Evolutionary conservation across 495 filamentous ascomycete genomes (phyloP), one percentile per base, ranked within the genome.

Genomic region (Penicillium taxi): DNA sequence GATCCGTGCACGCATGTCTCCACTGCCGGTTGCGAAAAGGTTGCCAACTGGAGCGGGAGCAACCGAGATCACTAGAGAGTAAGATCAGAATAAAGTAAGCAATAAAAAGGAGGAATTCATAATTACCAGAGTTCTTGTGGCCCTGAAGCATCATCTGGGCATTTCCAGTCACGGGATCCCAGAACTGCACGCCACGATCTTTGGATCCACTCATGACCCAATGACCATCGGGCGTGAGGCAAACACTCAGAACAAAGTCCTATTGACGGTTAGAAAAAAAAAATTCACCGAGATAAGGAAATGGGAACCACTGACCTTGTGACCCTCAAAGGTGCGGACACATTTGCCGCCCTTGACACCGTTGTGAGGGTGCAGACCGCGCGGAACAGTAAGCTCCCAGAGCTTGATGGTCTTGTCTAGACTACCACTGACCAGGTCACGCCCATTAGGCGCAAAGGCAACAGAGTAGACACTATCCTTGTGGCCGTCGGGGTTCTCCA

Each of bases 361-460:
- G 28, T 69, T 69, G 51, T 74, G 75, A 26, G 73, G 66, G 36
- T 78, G 69, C 42, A 72, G 59, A 31, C 76, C 77, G 39, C 83
- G 73, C 31, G 84, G 75, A 19, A 81, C 74, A 18, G 72, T 74
- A 26, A 94, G 70, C 61, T 94, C 86, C 86, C 86, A 94, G 73
- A 91, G 84, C 72, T 94, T 94, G 68, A 94, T 94, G 2, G 86
- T 91, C 72, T 89, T 90, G 58, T 94, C 86, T 45, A 94, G 66
- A 74, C 82, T 87, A 39, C 86, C 86, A 53, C 82, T 87, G 53
- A 94, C 85, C 33, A 94, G 76, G 47, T 89, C 84, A 39, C 82
- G 81, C 32, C 86, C 85, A 45, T 86, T 88, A 17, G 86, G 86
- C 18, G 86, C 84, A 55, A 94, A 94, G 2, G 86, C 86, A 32